Evolutionary conservation across 768 basidiomycete genomes (phyloP), one percentile per base, ranked within the genome.

Genomic region (Lactifluus piperatus): DNA sequence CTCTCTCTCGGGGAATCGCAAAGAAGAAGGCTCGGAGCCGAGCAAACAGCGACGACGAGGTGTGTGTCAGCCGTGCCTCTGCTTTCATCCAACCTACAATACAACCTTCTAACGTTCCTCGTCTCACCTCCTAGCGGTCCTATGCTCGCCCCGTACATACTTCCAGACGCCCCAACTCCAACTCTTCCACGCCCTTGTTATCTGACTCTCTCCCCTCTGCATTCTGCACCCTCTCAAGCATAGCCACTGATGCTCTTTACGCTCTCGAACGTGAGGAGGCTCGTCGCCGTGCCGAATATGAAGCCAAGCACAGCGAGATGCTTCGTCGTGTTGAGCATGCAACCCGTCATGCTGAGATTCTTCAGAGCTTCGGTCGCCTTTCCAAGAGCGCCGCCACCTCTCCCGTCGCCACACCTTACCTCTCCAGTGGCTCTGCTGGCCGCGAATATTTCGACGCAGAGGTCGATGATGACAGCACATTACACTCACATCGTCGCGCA

Each of bases 211-310:
- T 66, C 57, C 56, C 65, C 34, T 67, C 68, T 52, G 66, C 66
- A 51, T 65, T 89, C 66, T 80, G 81, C n/a, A 78, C 86, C 1
- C 71, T 90, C 20, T 86, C 86, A 46, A 85, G 75, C 30, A 75
- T 88, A 20, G 93, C 94, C 3, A 86, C 94, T 73, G 91, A 91
- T 58, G 91, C 97, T 68, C 79, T 98, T 8, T 86, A 89, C 66
- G 84, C 86, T 65, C 83, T 98, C 30, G 94, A 98, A 69, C 85
- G 85, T 39, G 80, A 85, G 60, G 94, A 97, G 70, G 77, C 77
- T 4, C 77, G 82, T 55, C 76, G 84, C 26, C 75, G 84, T 44
- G 84, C 84, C 5, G 83, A 85, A 66, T 84, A 79, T 65, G 81
- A 83, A 72, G 68, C 75, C 46, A 70, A 76, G 57, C 80, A 74